Base-by-base conservation (phyloP, 139 green algal species). In the Chlorella sorokiniana region DNA sequence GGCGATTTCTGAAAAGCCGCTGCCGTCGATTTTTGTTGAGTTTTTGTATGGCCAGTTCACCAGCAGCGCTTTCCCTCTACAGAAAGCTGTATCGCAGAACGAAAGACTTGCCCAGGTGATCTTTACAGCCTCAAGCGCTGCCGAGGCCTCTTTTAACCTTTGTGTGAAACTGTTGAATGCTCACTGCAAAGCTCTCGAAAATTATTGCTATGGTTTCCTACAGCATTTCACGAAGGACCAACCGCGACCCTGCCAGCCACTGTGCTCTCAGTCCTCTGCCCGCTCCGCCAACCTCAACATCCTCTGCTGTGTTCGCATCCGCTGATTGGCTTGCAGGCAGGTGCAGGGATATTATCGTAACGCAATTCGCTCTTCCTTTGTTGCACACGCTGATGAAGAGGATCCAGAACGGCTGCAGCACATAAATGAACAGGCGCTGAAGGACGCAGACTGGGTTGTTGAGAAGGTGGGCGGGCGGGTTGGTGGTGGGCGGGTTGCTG, bases 401-500 rank as follows among this genome's bases (percentile, higher is more conserved):
- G 81, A 86, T 25, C 11, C n/a, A 14, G 81, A 81, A 23, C 14
- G 38, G 9, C 52, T 86, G 65, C 10, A 72, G 22, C 38, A 51
- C 27, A 79, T 86, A 20, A 10, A 11, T n/a, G n/a, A 40, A 4
- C 71, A 86, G 44, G 41, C 51, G 2, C 59, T 54, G 35, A 31
- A 18, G 9, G 69, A 86, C 31, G 75, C 75, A 41, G 23, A 70
- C 5, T 86, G 81, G 81, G 52, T 86, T 41, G 35, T 86, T 38
- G 40, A 44, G 4, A 86, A 86, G 69, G 78, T 69, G 63, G 2
- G 75, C 4, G 29, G 4, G 27, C 52, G 27, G 6, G 52, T 20
- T 23, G 11, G 27, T 27, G 35, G 23, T 8, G n/a, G n/a, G n/a
- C n/a, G n/a, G n/a, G n/a, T n/a, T n/a, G n/a, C n/a, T n/a, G n/a